Percentiles rank a stretch among this genome's conserved stretches.
Evolutionary conservation across 805 yeast genomes (phyloP).

Genomic region (Lipomyces lipofer): DNA sequence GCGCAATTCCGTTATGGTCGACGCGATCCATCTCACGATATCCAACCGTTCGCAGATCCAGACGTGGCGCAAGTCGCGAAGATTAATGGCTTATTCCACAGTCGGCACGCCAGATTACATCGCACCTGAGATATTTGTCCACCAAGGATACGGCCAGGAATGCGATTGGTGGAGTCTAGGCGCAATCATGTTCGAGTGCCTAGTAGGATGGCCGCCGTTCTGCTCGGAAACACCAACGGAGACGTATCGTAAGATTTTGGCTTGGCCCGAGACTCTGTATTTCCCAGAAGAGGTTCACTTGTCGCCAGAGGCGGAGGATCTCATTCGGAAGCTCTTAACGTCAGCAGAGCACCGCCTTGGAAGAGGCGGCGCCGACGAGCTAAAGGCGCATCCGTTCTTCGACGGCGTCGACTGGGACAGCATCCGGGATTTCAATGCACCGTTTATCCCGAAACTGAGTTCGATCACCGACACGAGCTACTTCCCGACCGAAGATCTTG

Average conservation of each 20-base stretch:
- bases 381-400: conserved; percentile 88
- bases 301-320: conserved; percentile 84
- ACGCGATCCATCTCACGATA: conserved; percentile 93
- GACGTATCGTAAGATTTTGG: conserved; percentile 84
- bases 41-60: conserved; percentile 93
- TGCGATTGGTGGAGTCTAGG: conserved; percentile 99
- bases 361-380: conserved; percentile 88
- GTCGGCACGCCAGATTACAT: conserved; percentile 97
- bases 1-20: conserved; percentile 83
- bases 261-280: conserved; percentile 84
- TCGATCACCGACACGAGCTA: conserved; percentile 94
- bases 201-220: conserved; percentile 97
- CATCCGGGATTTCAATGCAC: conserved; percentile 85
- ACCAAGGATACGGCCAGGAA: conserved; percentile 94
- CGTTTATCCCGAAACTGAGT: conserved; percentile 87
- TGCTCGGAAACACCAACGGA: conserved; percentile 94
- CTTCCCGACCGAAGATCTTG: conserved; percentile 97
- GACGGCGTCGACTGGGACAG: conserved; percentile 95
- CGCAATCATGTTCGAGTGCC: conserved; percentile 94
- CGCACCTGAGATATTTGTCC: conserved; percentile 90
- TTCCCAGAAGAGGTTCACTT: conserved; percentile 92
- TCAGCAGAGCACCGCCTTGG: conserved; percentile 80
- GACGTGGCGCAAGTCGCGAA: conserved; percentile 90
- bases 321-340: conserved; percentile 73
- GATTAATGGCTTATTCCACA: conserved; percentile 93